Evolutionary conservation across 2,329 filamentous ascomycete species (phyloP).

Genomic region (Didymella sp.): DNA sequence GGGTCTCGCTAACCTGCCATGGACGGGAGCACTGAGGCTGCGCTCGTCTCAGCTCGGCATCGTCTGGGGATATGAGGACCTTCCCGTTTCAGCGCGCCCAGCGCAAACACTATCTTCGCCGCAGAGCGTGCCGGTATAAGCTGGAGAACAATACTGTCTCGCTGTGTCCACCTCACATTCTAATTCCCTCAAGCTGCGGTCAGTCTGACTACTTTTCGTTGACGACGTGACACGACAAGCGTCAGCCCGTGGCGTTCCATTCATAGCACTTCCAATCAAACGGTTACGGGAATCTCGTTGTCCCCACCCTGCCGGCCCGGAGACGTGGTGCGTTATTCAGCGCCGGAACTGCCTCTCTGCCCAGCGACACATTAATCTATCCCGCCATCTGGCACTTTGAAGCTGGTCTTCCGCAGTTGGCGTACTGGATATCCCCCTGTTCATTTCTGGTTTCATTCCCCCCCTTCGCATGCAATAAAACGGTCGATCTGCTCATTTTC

Average conservation of each 20-base stretch:
- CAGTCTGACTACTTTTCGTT: background rate
- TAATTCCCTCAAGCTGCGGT: background rate
- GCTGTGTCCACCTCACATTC: background rate
- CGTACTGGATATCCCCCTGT: no score
- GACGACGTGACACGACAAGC: constrained; percentile 7
- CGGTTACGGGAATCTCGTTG: constrained; percentile 20
- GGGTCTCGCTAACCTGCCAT: constrained; percentile 4
- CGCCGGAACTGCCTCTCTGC: constrained; percentile 20
- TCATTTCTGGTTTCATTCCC: no score
- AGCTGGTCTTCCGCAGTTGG: constrained; percentile 39
- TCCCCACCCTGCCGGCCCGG: constrained; percentile 27
- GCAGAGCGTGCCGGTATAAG: constrained; percentile 5
- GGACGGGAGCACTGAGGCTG: constrained; percentile 25
- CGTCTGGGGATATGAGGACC: constrained; percentile 26
- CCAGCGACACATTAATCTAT: constrained; percentile 28
- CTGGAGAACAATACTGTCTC: background rate
- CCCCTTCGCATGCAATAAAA: constrained; percentile 23
- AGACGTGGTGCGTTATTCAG: constrained; percentile 24
- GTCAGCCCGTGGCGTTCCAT: constrained; percentile 16
- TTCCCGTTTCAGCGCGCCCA: constrained; percentile 37
- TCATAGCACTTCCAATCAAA: constrained; percentile 28
- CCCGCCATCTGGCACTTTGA: constrained; percentile 36
- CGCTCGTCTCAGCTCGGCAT: constrained; percentile 32
- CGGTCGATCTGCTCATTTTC: constrained; percentile 12
- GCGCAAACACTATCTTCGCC: constrained; percentile 24